Percentiles rank a stretch among this genome's conserved stretches.
phyloP scores from a whole-genome alignment of 1,284 basidiomycete species.

The Ganoderma lucidum region DNA sequence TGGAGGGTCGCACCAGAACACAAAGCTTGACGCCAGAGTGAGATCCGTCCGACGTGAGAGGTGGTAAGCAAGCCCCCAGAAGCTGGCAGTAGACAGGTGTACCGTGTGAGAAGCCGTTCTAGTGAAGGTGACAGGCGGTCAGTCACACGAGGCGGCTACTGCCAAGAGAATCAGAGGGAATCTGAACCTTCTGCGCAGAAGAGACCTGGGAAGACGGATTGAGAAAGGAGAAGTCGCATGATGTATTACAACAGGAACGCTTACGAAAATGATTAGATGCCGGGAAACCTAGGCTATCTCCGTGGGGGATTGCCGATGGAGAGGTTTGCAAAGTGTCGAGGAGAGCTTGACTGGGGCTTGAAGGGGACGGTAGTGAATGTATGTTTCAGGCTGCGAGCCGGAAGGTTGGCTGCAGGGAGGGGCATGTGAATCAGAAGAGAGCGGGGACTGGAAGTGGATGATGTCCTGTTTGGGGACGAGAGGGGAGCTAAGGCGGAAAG shows the following conservation, averaged over 20 bases:
- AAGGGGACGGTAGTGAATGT: not conserved
- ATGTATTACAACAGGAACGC: not conserved
- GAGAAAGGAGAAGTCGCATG: not conserved
- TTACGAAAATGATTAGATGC: constrained; percentile 7
- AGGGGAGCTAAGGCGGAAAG: constrained; percentile 18
- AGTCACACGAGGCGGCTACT: constrained; percentile 22
- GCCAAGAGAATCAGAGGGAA: constrained; percentile 24
- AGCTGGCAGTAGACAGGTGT: constrained; percentile 17
- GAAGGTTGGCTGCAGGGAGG: constrained; percentile 6
- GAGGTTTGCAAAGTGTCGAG: not conserved
- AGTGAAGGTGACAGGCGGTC: constrained; percentile 18
- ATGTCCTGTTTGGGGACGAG: constrained; percentile 18
- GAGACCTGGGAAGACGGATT: not conserved
- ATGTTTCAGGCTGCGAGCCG: not conserved
- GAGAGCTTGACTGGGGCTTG: constrained; percentile 1
- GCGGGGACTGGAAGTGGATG: constrained; percentile 14
- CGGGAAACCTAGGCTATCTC: constrained; percentile 8
- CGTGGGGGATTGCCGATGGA: not conserved
- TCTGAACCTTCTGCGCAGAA: constrained; percentile 11
- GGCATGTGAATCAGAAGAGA: constrained; percentile 20
- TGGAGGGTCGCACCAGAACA: constrained; percentile 2
- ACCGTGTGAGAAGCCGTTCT: constrained; percentile 26
- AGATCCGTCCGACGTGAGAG: constrained; percentile 24
- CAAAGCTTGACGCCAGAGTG: constrained; percentile 20
- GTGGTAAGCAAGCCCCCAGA: not conserved